Percentiles rank a stretch among this genome's conserved stretches.
These are phyloP conservation scores for Mycena rebaudengoi DNA, from an alignment of 768 basidiomycete genomes.

Conservation along the genomic window DNA sequence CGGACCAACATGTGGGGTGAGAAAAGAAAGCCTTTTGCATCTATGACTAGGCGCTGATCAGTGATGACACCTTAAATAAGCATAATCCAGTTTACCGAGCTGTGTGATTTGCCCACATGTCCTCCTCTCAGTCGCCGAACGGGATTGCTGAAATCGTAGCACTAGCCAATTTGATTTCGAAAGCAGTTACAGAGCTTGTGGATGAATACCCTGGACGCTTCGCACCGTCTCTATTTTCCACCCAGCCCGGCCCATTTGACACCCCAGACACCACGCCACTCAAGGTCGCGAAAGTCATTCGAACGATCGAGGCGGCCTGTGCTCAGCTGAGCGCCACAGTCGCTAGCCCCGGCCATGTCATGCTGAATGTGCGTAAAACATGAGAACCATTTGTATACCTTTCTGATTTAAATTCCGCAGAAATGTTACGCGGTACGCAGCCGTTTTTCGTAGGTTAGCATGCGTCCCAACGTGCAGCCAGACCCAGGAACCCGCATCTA, in stretches of 20 bases:
- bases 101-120: too few relatives aligned
- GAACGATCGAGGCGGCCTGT: slow-evolving; percentile 22
- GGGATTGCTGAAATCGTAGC: background rate
- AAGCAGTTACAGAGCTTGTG: slow-evolving; percentile 40
- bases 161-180: slow-evolving; percentile 33
- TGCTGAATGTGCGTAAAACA: slow-evolving; percentile 39
- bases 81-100: too few relatives aligned
- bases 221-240: slow-evolving; percentile 44
- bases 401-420: background rate
- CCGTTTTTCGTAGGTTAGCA: background rate
- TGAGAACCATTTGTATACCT: background rate
- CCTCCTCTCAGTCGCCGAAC: too few relatives aligned
- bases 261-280: slow-evolving; percentile 3
- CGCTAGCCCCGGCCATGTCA: slow-evolving; percentile 34
- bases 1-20: too few relatives aligned
- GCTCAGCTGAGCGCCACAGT: slow-evolving; percentile 20
- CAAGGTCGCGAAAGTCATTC: slow-evolving; percentile 13
- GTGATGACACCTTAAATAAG: too few relatives aligned
- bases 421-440: slow-evolving; percentile 27
- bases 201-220: slow-evolving; percentile 33
- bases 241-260: slow-evolving; percentile 37
- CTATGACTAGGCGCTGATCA: too few relatives aligned
- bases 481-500: slow-evolving; percentile 42
- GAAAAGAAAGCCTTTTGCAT: too few relatives aligned
- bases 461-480: background rate